phyloP scores from a whole-genome alignment of 441 rosid genomes.

The Omphalea diandra region DNA sequence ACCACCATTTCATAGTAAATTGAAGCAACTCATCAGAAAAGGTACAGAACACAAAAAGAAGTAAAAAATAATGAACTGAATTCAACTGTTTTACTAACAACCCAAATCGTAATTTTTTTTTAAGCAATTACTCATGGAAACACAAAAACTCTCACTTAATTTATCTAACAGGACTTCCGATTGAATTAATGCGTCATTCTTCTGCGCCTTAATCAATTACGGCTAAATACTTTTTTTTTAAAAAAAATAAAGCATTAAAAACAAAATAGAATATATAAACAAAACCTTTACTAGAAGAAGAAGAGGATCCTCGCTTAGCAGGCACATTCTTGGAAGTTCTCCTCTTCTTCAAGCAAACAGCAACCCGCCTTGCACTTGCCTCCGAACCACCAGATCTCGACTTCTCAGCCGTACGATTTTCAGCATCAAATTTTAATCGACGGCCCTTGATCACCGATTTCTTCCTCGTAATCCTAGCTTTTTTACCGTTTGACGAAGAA shows the following conservation, averaged over 20 bases:
- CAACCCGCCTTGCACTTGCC: constrained; percentile 31
- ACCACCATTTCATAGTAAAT: too few relatives aligned
- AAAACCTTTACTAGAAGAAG: constrained; percentile 40
- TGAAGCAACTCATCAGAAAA: neutral
- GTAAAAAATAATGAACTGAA: neutral
- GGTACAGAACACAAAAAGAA: neutral
- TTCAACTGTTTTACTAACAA: neutral
- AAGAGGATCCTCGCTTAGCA: constrained; percentile 38
- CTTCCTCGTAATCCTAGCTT: constrained; percentile 33
- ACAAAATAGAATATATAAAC: too few relatives aligned
- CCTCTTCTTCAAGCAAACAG: constrained; percentile 57
- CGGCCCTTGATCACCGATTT: constrained; percentile 27
- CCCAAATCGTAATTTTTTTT: neutral
- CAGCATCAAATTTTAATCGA: constrained; percentile 21
- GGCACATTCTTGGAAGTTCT: constrained; percentile 45
- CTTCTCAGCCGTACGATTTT: constrained; percentile 28
- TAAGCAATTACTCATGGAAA: neutral
- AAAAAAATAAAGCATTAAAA: neutral
- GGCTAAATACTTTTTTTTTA: too few relatives aligned
- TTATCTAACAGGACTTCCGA: neutral
- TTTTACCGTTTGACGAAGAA: constrained; percentile 33
- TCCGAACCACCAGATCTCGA: constrained; percentile 37
- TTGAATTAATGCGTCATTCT: too few relatives aligned
- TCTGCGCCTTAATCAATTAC: neutral
- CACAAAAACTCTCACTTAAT: neutral